These are phyloP conservation scores for Cylindrotheca fusiformis DNA, from an alignment of 108 stramenopile species.

Conservation along the genomic window DNA sequence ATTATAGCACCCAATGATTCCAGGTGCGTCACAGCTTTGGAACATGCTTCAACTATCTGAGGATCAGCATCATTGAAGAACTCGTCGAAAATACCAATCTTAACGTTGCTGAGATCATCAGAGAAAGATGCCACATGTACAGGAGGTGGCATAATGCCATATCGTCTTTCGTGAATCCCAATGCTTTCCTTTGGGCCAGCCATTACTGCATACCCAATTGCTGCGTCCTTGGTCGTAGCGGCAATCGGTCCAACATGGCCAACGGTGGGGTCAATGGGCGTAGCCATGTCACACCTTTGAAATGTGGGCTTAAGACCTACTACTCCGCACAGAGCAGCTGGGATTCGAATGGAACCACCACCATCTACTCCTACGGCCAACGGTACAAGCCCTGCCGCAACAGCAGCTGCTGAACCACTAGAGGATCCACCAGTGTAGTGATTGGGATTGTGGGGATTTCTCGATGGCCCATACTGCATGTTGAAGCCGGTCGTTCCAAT, in stretches of 20 bases:
- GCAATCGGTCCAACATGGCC: background rate
- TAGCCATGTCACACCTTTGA: background rate
- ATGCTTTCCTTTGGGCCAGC: background rate
- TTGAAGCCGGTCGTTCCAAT: constrained; percentile 20
- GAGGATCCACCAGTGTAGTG: constrained; percentile 61
- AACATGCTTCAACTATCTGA: constrained; percentile 11
- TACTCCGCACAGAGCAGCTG: constrained; percentile 55
- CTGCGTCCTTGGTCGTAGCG: background rate
- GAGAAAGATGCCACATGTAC: background rate
- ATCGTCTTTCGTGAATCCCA: background rate
- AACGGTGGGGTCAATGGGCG: background rate
- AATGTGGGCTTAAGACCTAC: constrained; percentile 30
- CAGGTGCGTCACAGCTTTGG: constrained; percentile 18
- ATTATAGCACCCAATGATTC: constrained; percentile 36
- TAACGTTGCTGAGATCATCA: background rate
- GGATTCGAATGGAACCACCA: constrained; percentile 68
- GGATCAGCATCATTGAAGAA: constrained; percentile 29
- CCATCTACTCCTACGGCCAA: constrained; percentile 67
- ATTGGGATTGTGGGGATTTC: constrained; percentile 7
- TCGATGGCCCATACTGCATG: background rate
- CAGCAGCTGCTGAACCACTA: constrained; percentile 60
- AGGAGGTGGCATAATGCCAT: background rate
- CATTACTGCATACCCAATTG: background rate
- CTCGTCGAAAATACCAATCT: constrained; percentile 14
- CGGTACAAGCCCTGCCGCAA: constrained; percentile 57